Conservation (phyloP, 805 yeast species). For the Starmera dryadoides region DNA sequence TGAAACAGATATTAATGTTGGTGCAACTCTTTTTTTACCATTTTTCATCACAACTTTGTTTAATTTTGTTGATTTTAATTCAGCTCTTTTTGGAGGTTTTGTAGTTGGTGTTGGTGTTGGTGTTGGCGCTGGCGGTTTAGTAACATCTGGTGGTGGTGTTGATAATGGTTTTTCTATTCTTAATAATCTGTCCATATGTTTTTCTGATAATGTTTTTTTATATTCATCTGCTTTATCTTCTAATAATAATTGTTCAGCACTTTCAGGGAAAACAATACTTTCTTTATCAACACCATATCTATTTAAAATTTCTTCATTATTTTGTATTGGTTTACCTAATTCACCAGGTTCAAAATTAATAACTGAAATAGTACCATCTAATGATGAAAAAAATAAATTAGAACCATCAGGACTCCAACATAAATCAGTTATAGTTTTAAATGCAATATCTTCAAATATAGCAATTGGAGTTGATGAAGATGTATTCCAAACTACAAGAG, state of each 20-base stretch:
- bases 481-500: slow-evolving; percentile 86
- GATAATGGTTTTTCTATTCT: slow-evolving; percentile 18
- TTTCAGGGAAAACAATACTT: slow-evolving; percentile 78
- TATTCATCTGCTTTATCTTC: slow-evolving; percentile 53
- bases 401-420: slow-evolving; percentile 85
- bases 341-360: slow-evolving; percentile 58
- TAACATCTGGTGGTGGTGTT: too few species aligned
- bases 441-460: slow-evolving; percentile 68
- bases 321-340: slow-evolving; percentile 54
- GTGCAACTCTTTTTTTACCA: slow-evolving; percentile 72
- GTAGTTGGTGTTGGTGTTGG: slow-evolving; percentile 1
- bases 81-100: neutral
- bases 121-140: neutral
- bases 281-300: slow-evolving; percentile 88
- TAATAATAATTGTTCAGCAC: slow-evolving; percentile 65
- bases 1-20: slow-evolving; percentile 50
- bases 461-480: slow-evolving; percentile 67
- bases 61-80: slow-evolving; percentile 9
- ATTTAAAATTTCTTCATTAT: slow-evolving; percentile 63
- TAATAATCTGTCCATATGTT: slow-evolving; percentile 36
- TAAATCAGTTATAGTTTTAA: slow-evolving; percentile 79
- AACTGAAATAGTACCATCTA: slow-evolving; percentile 77
- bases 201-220: slow-evolving; percentile 22
- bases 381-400: slow-evolving; percentile 64
- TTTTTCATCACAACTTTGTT: slow-evolving; percentile 60